Percentiles rank a stretch among this genome's conserved stretches.
Conservation (phyloP, 768 basidiomycete genomes). For the Tricholoma bakamatsutake region DNA sequence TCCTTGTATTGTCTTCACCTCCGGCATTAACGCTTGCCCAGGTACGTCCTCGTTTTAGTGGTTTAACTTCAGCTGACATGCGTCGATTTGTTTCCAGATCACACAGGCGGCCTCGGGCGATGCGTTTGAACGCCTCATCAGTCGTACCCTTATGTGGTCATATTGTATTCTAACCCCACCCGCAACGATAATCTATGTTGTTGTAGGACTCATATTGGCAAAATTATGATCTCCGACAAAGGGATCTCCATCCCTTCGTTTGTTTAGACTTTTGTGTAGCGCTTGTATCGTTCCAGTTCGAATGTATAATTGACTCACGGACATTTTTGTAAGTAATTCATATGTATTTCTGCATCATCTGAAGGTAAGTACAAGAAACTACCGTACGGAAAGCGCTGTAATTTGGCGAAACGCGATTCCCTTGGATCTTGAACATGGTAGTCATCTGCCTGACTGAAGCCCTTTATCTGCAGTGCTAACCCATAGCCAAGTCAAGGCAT, state of each 20-base stretch:
- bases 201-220: slow-evolving; percentile 62
- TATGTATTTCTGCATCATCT: too few species aligned
- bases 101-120: slow-evolving; percentile 81
- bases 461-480: too few species aligned
- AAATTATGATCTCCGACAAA: slow-evolving; percentile 33
- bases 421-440: too few species aligned
- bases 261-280: background rate
- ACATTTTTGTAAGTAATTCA: too few species aligned
- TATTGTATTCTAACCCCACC: slow-evolving; percentile 89
- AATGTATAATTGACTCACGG: too few species aligned
- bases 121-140: slow-evolving; percentile 87
- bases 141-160: slow-evolving; percentile 88
- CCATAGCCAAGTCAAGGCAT: too few species aligned
- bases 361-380: too few species aligned
- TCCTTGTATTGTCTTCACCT: slow-evolving; percentile 77
- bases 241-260: background rate
- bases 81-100: slow-evolving; percentile 37
- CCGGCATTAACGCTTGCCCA: slow-evolving; percentile 58
- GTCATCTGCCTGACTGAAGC: too few species aligned
- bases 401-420: too few species aligned
- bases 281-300: too few species aligned
- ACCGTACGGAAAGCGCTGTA: too few species aligned
- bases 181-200: slow-evolving; percentile 70
- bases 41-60: slow-evolving; percentile 28
- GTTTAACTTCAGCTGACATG: background rate